Conservation (phyloP, 2,329 filamentous ascomycete species). For the Venturia aucupariae region DNA sequence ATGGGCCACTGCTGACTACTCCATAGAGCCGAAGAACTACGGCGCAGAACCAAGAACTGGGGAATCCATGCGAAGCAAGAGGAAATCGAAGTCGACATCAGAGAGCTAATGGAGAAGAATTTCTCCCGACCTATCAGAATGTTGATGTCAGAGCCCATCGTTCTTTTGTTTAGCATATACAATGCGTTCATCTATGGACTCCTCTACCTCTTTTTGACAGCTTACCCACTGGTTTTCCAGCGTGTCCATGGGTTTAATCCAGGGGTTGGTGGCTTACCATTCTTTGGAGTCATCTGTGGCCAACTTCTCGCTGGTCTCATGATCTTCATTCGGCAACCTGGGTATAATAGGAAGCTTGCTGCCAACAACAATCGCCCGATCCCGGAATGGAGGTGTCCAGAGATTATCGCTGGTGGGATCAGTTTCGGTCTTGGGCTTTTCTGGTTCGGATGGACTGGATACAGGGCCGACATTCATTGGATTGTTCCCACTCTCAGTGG, state of each 20-base stretch:
- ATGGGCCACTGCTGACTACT: background rate
- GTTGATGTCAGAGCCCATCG: constrained; percentile 41
- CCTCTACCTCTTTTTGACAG: constrained; percentile 77
- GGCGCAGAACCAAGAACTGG: constrained; percentile 49
- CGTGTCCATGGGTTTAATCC: constrained; percentile 57
- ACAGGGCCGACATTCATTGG: constrained; percentile 33
- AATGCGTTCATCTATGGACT: constrained; percentile 45
- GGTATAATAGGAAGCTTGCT: constrained; percentile 54
- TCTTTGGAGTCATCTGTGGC: constrained; percentile 74
- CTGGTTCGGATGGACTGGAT: constrained; percentile 35
- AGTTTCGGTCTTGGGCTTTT: constrained; percentile 34
- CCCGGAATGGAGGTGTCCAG: constrained; percentile 49
- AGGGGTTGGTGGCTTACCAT: constrained; percentile 67
- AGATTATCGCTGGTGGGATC: constrained; percentile 43
- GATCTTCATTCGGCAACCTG: constrained; percentile 54
- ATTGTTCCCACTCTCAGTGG: constrained; percentile 35
- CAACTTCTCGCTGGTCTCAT: constrained; percentile 57
- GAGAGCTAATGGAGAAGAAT: constrained; percentile 42
- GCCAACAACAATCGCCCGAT: constrained; percentile 43
- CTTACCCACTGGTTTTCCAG: constrained; percentile 74
- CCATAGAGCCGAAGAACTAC: constrained; percentile 44
- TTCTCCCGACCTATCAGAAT: constrained; percentile 42
- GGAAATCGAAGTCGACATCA: constrained; percentile 44
- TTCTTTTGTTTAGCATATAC: constrained; percentile 38
- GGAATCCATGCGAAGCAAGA: constrained; percentile 52